Conservation (phyloP, 2,329 filamentous ascomycete genomes). For the Penicillium nordicum region DNA sequence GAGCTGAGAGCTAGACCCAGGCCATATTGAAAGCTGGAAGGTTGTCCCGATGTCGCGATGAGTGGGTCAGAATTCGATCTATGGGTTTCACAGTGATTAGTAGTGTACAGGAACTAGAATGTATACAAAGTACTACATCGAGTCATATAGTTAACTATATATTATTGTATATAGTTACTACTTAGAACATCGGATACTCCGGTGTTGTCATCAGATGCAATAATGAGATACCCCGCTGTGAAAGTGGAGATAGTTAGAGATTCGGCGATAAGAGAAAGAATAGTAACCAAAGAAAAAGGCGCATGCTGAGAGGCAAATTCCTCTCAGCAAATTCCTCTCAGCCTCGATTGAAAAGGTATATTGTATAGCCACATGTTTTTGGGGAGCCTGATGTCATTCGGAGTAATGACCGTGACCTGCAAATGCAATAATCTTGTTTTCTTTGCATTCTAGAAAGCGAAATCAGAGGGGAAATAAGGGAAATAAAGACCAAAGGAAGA, state of each 20-base stretch:
- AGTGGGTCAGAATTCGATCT: conserved; percentile 18
- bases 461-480: background rate
- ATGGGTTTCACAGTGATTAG: background rate
- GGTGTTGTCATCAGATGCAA: conserved; percentile 4
- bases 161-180: background rate
- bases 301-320: conserved; percentile 1
- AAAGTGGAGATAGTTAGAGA: background rate
- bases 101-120: background rate
- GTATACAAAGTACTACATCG: background rate
- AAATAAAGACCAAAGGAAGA: background rate
- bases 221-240: conserved; percentile 1
- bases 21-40: conserved; percentile 15
- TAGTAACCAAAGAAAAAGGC: background rate
- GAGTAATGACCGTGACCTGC: background rate
- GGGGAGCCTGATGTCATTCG: background rate
- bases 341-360: background rate
- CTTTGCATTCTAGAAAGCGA: background rate
- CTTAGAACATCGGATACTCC: background rate
- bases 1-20: conserved; percentile 13
- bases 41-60: conserved; percentile 14
- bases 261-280: conserved; percentile 1
- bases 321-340: background rate
- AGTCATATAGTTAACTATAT: background rate
- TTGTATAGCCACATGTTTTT: background rate
- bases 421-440: background rate